Conservation (phyloP, 2,329 filamentous ascomycete genomes). For the Colletotrichum caudatum region DNA sequence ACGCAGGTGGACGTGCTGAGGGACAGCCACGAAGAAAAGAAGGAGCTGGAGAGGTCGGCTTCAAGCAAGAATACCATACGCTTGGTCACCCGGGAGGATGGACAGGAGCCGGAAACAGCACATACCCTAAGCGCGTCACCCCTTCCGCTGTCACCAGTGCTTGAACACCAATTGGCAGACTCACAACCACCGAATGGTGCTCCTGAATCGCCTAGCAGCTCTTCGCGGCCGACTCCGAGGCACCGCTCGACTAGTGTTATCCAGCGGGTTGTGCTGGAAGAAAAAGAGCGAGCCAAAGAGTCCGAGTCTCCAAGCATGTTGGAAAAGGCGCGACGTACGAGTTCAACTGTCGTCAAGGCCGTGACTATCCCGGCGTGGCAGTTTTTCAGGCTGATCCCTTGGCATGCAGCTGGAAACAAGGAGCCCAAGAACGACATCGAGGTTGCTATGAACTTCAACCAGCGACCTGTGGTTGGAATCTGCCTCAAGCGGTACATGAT, state of each 20-base stretch:
- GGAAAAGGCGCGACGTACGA: slow-evolving; percentile 58
- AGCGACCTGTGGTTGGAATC: slow-evolving; percentile 88
- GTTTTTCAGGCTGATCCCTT: slow-evolving; percentile 94
- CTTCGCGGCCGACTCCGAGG: slow-evolving; percentile 53
- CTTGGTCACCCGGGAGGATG: slow-evolving; percentile 51
- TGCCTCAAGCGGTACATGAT: slow-evolving; percentile 92
- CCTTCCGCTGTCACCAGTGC: slow-evolving; percentile 46
- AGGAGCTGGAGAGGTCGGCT: slow-evolving; percentile 49
- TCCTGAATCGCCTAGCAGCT: slow-evolving; percentile 46
- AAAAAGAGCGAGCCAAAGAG: slow-evolving; percentile 59
- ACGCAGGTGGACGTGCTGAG: slow-evolving; percentile 89
- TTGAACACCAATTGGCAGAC: slow-evolving; percentile 39
- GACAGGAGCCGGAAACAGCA: slow-evolving; percentile 44
- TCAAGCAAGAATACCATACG: slow-evolving; percentile 51
- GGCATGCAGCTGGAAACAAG: slow-evolving; percentile 76
- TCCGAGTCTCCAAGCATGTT: slow-evolving; percentile 57
- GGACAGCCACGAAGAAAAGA: slow-evolving; percentile 71
- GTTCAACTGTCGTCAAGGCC: slow-evolving; percentile 74
- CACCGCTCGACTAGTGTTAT: slow-evolving; percentile 71
- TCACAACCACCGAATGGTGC: slow-evolving; percentile 25
- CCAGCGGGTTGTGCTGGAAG: slow-evolving; percentile 68
- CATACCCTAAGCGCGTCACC: slow-evolving; percentile 52
- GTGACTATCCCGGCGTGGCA: slow-evolving; percentile 98
- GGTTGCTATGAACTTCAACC: slow-evolving; percentile 88
- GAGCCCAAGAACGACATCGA: slow-evolving; percentile 77